A percentile compares a stretch with the other conserved stretches of the same genome.
These are phyloP conservation scores for rapeseed (Brassica napus) DNA, from an alignment of 345 rosid species.

Conservation along the genomic window DNA sequence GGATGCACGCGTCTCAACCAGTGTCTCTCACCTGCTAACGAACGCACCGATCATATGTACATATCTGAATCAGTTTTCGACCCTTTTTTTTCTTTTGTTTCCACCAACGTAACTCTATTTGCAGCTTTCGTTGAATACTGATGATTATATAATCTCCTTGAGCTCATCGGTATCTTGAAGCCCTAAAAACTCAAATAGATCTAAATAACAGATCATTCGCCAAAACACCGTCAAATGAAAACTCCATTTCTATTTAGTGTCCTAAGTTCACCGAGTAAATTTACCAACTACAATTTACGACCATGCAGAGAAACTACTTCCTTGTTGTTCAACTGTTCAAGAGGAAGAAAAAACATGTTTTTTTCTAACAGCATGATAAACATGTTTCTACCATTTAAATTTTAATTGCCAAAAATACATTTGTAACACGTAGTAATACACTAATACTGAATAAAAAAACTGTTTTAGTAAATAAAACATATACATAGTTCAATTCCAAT, in stretches of 20 bases:
- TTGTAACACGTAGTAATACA: neutral
- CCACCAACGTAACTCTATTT: no score
- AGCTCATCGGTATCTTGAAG: no score
- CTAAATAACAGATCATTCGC: neutral
- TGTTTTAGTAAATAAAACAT: neutral
- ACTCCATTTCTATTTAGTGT: neutral
- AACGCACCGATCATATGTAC: no score
- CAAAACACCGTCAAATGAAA: neutral
- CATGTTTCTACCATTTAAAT: neutral
- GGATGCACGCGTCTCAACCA: neutral
- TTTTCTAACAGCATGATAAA: neutral
- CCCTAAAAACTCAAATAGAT: neutral
- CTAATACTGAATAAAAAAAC: neutral
- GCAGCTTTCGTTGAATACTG: no score
- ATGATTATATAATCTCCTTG: no score
- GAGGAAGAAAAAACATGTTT: no score
- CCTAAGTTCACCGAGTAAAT: no score
- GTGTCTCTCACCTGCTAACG: no score
- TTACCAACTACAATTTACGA: neutral
- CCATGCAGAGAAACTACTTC: neutral
- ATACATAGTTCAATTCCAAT: neutral
- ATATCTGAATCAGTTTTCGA: no score
- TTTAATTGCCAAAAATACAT: neutral
- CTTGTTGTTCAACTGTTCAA: no score
- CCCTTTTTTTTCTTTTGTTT: no score